Evolutionary conservation across 106 monocot genomes (phyloP), one percentile per base, ranked within the genome.

Genomic region (Amphibolis antarctica): DNA sequence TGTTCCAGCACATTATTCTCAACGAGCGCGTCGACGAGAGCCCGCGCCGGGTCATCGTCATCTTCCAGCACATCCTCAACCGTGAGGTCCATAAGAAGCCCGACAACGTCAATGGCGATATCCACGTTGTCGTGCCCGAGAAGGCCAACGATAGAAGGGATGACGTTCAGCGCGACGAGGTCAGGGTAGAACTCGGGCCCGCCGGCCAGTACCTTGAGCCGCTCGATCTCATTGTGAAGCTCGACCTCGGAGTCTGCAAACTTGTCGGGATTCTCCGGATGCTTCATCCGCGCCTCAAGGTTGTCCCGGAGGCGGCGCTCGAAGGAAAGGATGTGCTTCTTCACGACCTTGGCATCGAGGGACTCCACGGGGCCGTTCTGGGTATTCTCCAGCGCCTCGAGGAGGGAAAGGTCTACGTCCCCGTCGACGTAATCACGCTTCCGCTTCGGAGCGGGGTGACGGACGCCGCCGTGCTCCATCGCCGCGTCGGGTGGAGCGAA

Each of bases 161-260:
- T 75, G 19, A 78, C 64, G 60, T 86, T 86, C 66, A 90, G 78
- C 9, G 86, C 62, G 75, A 96, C 82, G 62, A 96, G 75, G 22
- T 96, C 96, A 1, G 89, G 84, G 50, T 90, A 96, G 17, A 96
- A 84, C 55, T 96, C 86, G 19, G 89, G 96, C 10, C 59, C 82
- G 19, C 96, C 96, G 26, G 96, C 89, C 27, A 96, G 84, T 67
- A 82, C 63, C 46, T 71, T 71, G 56, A 90, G 86, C 6, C 82
- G 79, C 17, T 86, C 71, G 74, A 86, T 67, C 67, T 96, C 86
- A 26, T 79, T 73, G 72, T 96, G 96, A 51, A 96, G 84, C 57
- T 83, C 86, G 28, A 96, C 71, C 75, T 96, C 96, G n/a, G 96
- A 90, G 66, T 96, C 94, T 42, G 94, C 94, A 64, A 96, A 96